Percentiles rank a stretch among this genome's conserved stretches.
These are phyloP conservation scores for Naganishia onofrii DNA, from an alignment of 768 basidiomycete genomes.

Conservation along the genomic window DNA sequence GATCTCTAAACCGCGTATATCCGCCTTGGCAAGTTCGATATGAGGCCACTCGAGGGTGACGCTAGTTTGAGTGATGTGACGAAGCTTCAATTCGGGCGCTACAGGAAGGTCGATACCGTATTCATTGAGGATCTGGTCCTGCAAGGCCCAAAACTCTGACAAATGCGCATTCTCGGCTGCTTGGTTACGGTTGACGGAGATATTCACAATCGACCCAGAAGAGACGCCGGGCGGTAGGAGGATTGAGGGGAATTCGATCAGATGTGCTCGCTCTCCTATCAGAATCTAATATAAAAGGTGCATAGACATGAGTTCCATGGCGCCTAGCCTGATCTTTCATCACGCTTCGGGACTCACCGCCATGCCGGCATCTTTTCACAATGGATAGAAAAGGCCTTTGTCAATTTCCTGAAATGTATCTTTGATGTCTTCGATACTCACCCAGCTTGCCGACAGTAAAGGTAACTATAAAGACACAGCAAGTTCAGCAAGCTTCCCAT, in stretches of 20 bases:
- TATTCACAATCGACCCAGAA: conserved; percentile 94
- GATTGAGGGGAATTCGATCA: conserved; percentile 96
- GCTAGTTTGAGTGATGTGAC: conserved; percentile 93
- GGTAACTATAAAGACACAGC: conserved; percentile 34
- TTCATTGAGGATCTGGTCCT: conserved; percentile 70
- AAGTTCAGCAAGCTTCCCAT: background rate
- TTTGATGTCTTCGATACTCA: conserved; percentile 52
- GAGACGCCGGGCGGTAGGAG: conserved; percentile 87
- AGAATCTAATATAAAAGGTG: conserved; percentile 63
- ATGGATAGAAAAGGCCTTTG: background rate
- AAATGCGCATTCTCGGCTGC: conserved; percentile 79
- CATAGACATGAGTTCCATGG: background rate
- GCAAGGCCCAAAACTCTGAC: conserved; percentile 77
- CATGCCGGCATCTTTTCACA: conserved; percentile 77
- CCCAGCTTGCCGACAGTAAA: conserved; percentile 96
- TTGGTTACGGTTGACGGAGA: conserved; percentile 84
- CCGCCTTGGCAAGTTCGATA: conserved; percentile 77
- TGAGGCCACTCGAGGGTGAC: conserved; percentile 94
- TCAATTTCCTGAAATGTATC: conserved; percentile 21
- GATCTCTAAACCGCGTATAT: conserved; percentile 83
- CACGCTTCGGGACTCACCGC: conserved; percentile 61
- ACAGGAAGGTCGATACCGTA: conserved; percentile 70
- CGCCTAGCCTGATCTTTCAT: conserved; percentile 27
- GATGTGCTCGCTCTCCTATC: conserved; percentile 86
- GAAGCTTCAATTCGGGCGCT: conserved; percentile 75